Conservation (phyloP, 2,329 filamentous ascomycete species). For the Colletotrichum lupini region DNA sequence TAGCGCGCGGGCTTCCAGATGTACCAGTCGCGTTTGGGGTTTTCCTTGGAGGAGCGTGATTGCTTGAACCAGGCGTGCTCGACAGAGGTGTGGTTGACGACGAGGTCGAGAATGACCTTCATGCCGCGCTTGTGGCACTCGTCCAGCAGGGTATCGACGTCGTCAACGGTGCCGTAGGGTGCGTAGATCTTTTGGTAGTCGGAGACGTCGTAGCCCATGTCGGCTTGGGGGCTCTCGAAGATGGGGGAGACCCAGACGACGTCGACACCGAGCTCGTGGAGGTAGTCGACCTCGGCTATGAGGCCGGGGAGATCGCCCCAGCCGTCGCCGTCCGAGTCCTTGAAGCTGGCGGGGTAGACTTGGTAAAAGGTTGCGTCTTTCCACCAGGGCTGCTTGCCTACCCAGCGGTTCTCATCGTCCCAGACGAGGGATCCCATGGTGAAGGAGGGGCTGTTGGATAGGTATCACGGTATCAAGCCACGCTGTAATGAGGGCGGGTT, state of each 20-base stretch:
- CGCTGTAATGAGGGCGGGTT: background rate
- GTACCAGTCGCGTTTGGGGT: slow-evolving; percentile 70
- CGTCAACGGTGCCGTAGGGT: slow-evolving; percentile 73
- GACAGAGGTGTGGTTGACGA: slow-evolving; percentile 75
- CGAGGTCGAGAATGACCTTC: slow-evolving; percentile 77
- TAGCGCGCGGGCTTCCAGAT: slow-evolving; percentile 72
- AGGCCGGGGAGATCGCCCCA: slow-evolving; percentile 75
- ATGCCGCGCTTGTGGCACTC: slow-evolving; percentile 70
- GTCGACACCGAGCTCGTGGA: slow-evolving; percentile 70
- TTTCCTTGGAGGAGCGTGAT: slow-evolving; percentile 60
- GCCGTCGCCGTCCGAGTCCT: slow-evolving; percentile 68
- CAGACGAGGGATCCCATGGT: slow-evolving; percentile 48
- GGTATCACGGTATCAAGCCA: background rate
- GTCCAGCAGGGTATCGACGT: slow-evolving; percentile 72
- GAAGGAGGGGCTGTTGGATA: background rate
- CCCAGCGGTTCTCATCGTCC: slow-evolving; percentile 44
- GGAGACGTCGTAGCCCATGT: slow-evolving; percentile 80
- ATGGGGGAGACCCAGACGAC: slow-evolving; percentile 69
- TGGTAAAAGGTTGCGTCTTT: slow-evolving; percentile 60
- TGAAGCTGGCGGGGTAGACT: slow-evolving; percentile 69
- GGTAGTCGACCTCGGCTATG: slow-evolving; percentile 72
- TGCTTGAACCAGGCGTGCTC: slow-evolving; percentile 70
- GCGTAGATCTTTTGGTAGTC: slow-evolving; percentile 75
- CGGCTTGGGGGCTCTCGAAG: slow-evolving; percentile 68
- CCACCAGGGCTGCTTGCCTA: slow-evolving; percentile 55